A percentile compares a stretch with the other conserved stretches of the same genome.
These are phyloP conservation scores for Stylosanthes scabra DNA, from an alignment of 331 rosid species.

Conservation along the genomic window DNA sequence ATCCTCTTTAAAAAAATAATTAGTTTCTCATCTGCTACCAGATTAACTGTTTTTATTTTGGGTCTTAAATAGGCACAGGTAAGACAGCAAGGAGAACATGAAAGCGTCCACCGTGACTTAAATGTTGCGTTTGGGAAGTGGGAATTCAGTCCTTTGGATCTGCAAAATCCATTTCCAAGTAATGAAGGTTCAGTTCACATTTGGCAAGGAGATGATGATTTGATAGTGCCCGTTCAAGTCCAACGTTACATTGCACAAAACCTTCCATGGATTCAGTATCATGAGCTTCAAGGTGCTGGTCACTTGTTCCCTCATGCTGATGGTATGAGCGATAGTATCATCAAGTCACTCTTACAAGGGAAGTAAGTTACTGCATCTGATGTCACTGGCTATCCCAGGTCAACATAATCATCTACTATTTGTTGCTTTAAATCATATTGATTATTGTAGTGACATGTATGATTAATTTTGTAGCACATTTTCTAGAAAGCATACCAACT, in stretches of 20 bases:
- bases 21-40: background rate
- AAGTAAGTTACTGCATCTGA: constrained; percentile 26
- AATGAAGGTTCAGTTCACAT: constrained; percentile 65
- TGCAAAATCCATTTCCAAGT: constrained; percentile 69
- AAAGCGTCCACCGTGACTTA: constrained; percentile 57
- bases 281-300: constrained; percentile 60
- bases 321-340: constrained; percentile 49
- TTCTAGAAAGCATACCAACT: background rate
- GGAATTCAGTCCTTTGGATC: constrained; percentile 75
- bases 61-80: constrained; percentile 54
- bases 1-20: background rate
- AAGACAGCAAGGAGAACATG: constrained; percentile 64
- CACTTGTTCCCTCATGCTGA: constrained; percentile 51
- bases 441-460: constrained; percentile 19
- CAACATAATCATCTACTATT: constrained; percentile 26
- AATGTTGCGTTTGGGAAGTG: constrained; percentile 69
- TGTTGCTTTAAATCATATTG: constrained; percentile 6
- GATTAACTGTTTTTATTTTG: background rate
- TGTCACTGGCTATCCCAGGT: constrained; percentile 15
- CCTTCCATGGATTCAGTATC: constrained; percentile 74
- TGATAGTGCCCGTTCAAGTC: constrained; percentile 54
- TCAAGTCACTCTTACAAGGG: constrained; percentile 53
- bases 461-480: constrained; percentile 12
- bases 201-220: constrained; percentile 79
- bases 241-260: constrained; percentile 61